Base-by-base conservation (phyloP, 345 rosid genomes). In the Isatis tinctoria region DNA sequence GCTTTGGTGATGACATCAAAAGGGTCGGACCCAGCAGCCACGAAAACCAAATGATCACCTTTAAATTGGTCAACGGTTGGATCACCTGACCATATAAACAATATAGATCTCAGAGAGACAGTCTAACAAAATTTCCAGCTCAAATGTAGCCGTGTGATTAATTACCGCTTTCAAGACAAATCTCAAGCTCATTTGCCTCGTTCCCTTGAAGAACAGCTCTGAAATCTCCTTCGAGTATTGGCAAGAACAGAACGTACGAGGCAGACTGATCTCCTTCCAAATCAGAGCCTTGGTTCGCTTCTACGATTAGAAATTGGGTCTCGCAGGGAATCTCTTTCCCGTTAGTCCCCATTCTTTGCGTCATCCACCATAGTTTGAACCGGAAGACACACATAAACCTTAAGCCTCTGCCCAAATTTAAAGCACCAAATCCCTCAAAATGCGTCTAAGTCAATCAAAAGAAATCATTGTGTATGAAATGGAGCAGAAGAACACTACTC, bases 1-100 rank as follows among this genome's bases (percentile, higher is more conserved):
- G 58, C 58, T 52, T 52, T 52, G 58, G 58, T 52, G 33, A 52
- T 52, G 58, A 52, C 58, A 52, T 52, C 9, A 52, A 52, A 52
- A 52, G 58, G 58, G 33, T 52, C 58, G 13, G 58, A 24, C 4
- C 58, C 58, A 52, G 17, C 58, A 52, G 58, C 58, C 33, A 52
- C 8, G 16, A 52, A 52, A 24, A 52, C 58, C 58, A 52, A 52
- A 52, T 52, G 58, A 52, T 52, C 9, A 33, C 58, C 58, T 9
- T 52, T 24, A 33, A 52, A 52, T 24, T 52, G 33, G 58, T 52
- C 58, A 24, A 52, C 58, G 14, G 14, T 22, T 22, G 56, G 56
- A 51, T 51, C 56, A 22, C 56, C 56, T 51, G 2, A 52, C 16
- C 33, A 52, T 2, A 48, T 4, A 48, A 51, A 51, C 24, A 2